Conservation (phyloP, 176 grass and related monocot genomes). For the Bonia amplexicaulis region DNA sequence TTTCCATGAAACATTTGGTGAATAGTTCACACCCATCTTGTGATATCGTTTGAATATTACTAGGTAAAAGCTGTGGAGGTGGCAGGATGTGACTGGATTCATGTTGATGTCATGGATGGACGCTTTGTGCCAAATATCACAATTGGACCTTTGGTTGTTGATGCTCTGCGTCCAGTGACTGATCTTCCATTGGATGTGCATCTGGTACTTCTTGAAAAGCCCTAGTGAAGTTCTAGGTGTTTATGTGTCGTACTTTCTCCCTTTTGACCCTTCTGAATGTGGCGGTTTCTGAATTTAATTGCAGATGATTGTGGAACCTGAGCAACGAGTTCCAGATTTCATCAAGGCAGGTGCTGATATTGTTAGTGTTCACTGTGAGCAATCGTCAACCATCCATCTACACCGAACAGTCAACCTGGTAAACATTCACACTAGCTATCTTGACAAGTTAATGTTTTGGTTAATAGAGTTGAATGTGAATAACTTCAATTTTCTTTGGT, state of each 20-base stretch:
- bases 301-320: slow-evolving; percentile 99
- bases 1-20: not conserved
- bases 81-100: slow-evolving; percentile 99
- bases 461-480: not conserved
- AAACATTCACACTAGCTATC: not conserved
- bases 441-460: not conserved
- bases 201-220: slow-evolving; percentile 58
- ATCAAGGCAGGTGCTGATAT: slow-evolving; percentile 99
- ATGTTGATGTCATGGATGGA: slow-evolving; percentile 99
- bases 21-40: not conserved
- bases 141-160: slow-evolving; percentile 86
- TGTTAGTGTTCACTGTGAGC: slow-evolving; percentile 97
- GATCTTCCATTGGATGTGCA: slow-evolving; percentile 98
- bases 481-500: not conserved
- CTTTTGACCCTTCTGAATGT: not conserved
- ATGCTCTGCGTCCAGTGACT: slow-evolving; percentile 87
- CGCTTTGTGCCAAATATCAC: slow-evolving; percentile 98
- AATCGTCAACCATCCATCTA: slow-evolving; percentile 90
- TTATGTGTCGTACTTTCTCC: not conserved
- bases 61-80: slow-evolving; percentile 98
- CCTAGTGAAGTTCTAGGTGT: not conserved
- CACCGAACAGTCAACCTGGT: slow-evolving; percentile 88
- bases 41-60: not conserved
- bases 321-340: slow-evolving; percentile 94
- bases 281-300: slow-evolving; percentile 31